phyloP scores from a whole-genome alignment of 345 rosid genomes.

The Acer yangbiense region DNA sequence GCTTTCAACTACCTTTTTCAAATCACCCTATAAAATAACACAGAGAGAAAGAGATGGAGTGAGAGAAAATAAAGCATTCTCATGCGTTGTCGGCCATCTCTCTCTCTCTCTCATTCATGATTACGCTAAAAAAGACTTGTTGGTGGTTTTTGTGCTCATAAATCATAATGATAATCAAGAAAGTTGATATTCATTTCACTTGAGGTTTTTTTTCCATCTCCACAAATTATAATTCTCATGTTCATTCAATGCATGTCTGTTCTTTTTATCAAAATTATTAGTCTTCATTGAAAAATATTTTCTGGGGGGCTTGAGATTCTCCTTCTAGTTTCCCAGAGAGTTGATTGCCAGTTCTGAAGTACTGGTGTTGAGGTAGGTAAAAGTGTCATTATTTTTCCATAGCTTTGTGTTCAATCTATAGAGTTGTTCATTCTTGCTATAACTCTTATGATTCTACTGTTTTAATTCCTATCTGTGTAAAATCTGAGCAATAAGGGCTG shows the following conservation, averaged over 20 bases:
- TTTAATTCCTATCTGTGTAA: slow-evolving; percentile 8
- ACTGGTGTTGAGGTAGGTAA: slow-evolving; percentile 34
- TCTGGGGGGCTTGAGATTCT: slow-evolving; percentile 22
- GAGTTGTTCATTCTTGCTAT: neutral
- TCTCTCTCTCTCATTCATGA: slow-evolving; percentile 23
- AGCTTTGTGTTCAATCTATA: slow-evolving; percentile 4
- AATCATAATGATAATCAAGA: slow-evolving; percentile 14
- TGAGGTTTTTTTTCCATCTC: neutral
- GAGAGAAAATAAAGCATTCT: slow-evolving; percentile 35
- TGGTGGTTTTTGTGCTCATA: slow-evolving; percentile 10
- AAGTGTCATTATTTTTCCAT: slow-evolving; percentile 6
- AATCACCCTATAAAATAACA: slow-evolving; percentile 24
- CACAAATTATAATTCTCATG: neutral
- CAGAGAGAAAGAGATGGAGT: slow-evolving; percentile 29
- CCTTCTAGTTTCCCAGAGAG: slow-evolving; percentile 21
- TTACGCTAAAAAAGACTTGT: slow-evolving; percentile 22
- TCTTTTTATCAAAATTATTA: slow-evolving; percentile 21
- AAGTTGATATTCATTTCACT: slow-evolving; percentile 29
- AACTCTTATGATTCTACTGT: neutral
- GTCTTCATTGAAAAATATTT: slow-evolving; percentile 25
- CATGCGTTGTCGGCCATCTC: slow-evolving; percentile 62
- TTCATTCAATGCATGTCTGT: slow-evolving; percentile 21
- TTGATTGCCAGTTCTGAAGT: slow-evolving; percentile 20
- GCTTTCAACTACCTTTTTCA: slow-evolving; percentile 13
- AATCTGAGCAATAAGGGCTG: slow-evolving; percentile 11